Percentiles rank a stretch among this genome's conserved stretches.
Evolutionary conservation across 805 yeast species (phyloP).

Genomic region (Metschnikowia cerradonensis): DNA sequence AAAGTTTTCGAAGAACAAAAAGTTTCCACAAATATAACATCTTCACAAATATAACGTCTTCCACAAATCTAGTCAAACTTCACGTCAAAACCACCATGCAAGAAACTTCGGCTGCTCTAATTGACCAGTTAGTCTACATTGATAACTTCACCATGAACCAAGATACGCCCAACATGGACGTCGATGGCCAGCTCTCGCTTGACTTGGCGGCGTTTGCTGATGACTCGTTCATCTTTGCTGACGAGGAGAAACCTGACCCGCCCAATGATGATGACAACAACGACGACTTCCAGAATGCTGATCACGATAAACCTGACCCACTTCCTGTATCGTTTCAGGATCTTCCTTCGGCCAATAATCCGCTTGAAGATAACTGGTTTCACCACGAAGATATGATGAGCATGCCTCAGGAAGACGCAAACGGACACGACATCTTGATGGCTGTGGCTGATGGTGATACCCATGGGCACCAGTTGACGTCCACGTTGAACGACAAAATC

Average conservation of each 20-base stretch:
- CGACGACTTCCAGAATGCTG: background rate
- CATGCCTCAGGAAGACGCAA: background rate
- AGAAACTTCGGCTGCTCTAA: conserved; percentile 41
- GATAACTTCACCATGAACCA: conserved; percentile 57
- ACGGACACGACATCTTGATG: background rate
- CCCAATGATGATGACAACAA: conserved; percentile 17
- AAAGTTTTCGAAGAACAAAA: too few species aligned
- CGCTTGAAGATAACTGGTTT: background rate
- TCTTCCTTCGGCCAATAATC: background rate
- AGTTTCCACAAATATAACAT: too few species aligned
- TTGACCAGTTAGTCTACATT: conserved; percentile 77
- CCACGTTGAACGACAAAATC: conserved; percentile 12
- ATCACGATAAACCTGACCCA: background rate
- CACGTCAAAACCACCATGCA: conserved; percentile 7
- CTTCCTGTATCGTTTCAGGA: background rate
- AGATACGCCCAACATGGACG: conserved; percentile 39
- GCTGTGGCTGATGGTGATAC: background rate
- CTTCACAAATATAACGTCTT: too few species aligned
- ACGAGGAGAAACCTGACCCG: conserved; percentile 64
- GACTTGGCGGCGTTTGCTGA: conserved; percentile 83
- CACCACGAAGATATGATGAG: background rate
- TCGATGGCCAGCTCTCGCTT: conserved; percentile 38
- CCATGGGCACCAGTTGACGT: conserved; percentile 6
- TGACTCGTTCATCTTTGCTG: conserved; percentile 75
- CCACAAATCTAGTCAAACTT: too few species aligned